phyloP scores from a whole-genome alignment of 2,329 filamentous ascomycete genomes.

The Seiridium unicorne region DNA sequence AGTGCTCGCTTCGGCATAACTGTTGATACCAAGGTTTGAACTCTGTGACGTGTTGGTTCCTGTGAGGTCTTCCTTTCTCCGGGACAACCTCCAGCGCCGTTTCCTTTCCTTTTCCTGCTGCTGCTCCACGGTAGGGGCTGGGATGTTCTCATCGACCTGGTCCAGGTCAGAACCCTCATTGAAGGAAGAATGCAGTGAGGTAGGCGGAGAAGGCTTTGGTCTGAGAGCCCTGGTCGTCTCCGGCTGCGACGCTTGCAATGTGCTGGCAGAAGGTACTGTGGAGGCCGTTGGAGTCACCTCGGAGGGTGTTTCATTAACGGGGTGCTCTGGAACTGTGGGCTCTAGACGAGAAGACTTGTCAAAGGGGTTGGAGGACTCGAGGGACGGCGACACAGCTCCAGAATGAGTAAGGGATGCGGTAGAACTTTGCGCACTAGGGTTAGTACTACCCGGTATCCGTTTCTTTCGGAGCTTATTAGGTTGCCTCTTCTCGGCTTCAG shows the following conservation, averaged over 20 bases:
- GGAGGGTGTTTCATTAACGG: slow-evolving; percentile 28
- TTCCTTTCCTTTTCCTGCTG: slow-evolving; percentile 66
- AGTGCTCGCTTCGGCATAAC: slow-evolving; percentile 63
- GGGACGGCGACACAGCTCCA: slow-evolving; percentile 42
- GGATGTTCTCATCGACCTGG: slow-evolving; percentile 58
- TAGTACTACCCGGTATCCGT: slow-evolving; percentile 70
- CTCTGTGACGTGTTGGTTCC: slow-evolving; percentile 34
- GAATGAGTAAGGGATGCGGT: slow-evolving; percentile 66
- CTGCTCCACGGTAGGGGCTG: slow-evolving; percentile 25
- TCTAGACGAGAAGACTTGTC: slow-evolving; percentile 29
- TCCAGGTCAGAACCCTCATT: slow-evolving; percentile 84
- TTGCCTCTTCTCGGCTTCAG: slow-evolving; percentile 64
- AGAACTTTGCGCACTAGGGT: slow-evolving; percentile 89
- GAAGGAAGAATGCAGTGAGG: slow-evolving; percentile 72
- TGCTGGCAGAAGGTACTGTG: slow-evolving; percentile 41
- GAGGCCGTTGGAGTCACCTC: slow-evolving; percentile 47
- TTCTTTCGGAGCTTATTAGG: slow-evolving; percentile 94
- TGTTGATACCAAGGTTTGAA: slow-evolving; percentile 57
- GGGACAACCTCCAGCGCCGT: slow-evolving; percentile 71
- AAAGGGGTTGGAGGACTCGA: slow-evolving; percentile 45
- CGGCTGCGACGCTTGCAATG: slow-evolving; percentile 31
- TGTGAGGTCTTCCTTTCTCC: slow-evolving; percentile 58
- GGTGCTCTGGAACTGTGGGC: slow-evolving; percentile 20
- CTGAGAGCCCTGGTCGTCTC: slow-evolving; percentile 51
- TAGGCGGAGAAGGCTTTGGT: slow-evolving; percentile 70